Evolutionary conservation across 140 eudicot genomes (phyloP), one percentile per base, ranked within the genome.

Genomic region (Oenanthe javanica): DNA sequence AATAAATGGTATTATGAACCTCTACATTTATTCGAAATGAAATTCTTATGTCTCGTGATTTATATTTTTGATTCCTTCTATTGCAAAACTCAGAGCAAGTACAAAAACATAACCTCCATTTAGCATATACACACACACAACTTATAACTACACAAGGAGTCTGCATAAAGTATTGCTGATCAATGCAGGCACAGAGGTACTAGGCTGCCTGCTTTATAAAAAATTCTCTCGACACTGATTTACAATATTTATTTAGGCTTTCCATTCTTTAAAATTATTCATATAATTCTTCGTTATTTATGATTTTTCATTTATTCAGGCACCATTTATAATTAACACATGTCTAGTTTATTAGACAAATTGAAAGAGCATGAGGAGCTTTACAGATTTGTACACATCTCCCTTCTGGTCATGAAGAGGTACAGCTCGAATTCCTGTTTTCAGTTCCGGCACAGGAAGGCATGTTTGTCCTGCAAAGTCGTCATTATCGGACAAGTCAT

Each of bases 381-480:
- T 94, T 1, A 94, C 98, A 7, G 92, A 89, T 55, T 81, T 92
- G 83, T 90, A 90, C 83, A 82, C 88, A 19, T 89, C 84, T 69
- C 98, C 98, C 80, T 87, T 89, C 51, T 85, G 79, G 74, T 87
- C 84, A 78, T 86, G 83, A 12, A 94, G 90, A 36, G 97, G 96
- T 6, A 94, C 90, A 9, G 96, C 87, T 49, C 98, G 89, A 80
- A 94, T 84, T 71, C 98, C 98, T 31, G 85, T 83, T 51, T 75
- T 87, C 72, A 94, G 51, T 79, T 94, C 98, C 4, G 87, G 87
- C 25, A 94, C 89, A 6, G 98, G 97, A 81, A 94, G 87, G 75
- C 94, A 91, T 54, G 98, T 93, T 82, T 93, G 97, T 5, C 98
- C 98, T 31, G 93, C 98, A 82, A 93, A 93, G 80, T 91, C 96